Evolutionary conservation across 1,284 basidiomycete genomes (phyloP), one percentile per base, ranked within the genome.

Genomic region (Cutaneotrichosporon sp.): DNA sequence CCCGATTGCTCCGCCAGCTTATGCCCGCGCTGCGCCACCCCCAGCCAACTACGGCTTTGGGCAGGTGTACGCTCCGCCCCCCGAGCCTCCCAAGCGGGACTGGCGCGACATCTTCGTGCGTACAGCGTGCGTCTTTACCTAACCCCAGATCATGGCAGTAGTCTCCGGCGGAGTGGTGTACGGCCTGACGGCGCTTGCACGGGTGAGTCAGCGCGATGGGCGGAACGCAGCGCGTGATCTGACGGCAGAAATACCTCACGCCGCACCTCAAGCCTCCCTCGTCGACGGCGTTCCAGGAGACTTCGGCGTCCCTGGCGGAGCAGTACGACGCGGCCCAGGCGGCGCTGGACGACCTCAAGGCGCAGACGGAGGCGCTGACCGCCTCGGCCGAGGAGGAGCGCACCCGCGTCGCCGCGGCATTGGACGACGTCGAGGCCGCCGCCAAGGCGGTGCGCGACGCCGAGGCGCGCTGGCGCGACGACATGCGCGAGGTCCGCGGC

Each of bases 31-130:
- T 0, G 42, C n/a, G 10, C 29, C 29, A 2, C 24, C 43, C 4
- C 27, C 53, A 0, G 8, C 54, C 8, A 1, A 29, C 14, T 85
- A 85, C 70, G 67, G 78, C 25, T 43, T 60, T 25, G 49, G 43
- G 25, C 24, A 34, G 16, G 51, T 52, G 8, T 46, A 53, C 31
- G 53, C 56, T 52, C 73, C 75, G 13, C 78, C 80, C 63, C 81
- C 77, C 18, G 70, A 64, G 49, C 67, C 69, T 45, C 86, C 85
- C 20, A 83, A 83, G 60, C 72, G 81, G 83, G 94, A 97, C 78
- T 97, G 94, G 94, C 83, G 93, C 63, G 94, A 97, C 79, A 91
- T 95, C 77, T 97, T 97, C 78, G 92, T 93, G 74, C 77, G 90
- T 67, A 4, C 25, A 20, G 16, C 10, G 4, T 45, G 20, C 22